These are phyloP conservation scores for Trichoderma virens DNA, from an alignment of 495 filamentous ascomycete species.

Conservation along the genomic window DNA sequence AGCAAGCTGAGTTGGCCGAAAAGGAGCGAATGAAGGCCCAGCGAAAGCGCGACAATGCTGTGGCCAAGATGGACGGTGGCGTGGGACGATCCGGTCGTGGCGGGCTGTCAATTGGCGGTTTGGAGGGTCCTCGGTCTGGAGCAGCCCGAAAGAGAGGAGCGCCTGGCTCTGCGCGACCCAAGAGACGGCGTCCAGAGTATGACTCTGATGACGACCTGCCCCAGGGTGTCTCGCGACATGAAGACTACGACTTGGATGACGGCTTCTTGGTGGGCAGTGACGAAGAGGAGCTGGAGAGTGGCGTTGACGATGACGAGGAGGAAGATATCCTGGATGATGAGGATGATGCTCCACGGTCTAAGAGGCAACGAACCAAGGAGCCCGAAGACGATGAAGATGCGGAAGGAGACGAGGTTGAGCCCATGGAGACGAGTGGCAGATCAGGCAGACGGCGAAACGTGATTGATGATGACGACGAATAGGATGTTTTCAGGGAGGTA, in stretches of 20 bases:
- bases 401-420: slow-evolving; percentile 35
- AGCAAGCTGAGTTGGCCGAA: slow-evolving; percentile 65
- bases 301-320: slow-evolving; percentile 55
- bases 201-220: slow-evolving; percentile 60
- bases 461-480: slow-evolving; percentile 44
- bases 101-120: slow-evolving; percentile 59
- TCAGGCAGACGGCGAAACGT: slow-evolving; percentile 34
- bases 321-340: slow-evolving; percentile 37
- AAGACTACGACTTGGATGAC: slow-evolving; percentile 80
- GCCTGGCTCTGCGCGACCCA: slow-evolving; percentile 31
- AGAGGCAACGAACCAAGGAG: slow-evolving; percentile 42
- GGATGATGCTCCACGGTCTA: slow-evolving; percentile 38
- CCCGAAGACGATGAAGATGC: slow-evolving; percentile 35
- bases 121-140: slow-evolving; percentile 53
- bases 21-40: slow-evolving; percentile 61
- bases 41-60: slow-evolving; percentile 58
- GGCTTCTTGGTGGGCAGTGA: slow-evolving; percentile 71
- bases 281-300: slow-evolving; percentile 54
- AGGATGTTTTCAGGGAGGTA: neutral
- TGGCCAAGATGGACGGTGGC: slow-evolving; percentile 53
- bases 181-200: slow-evolving; percentile 42
- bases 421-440: slow-evolving; percentile 28
- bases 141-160: slow-evolving; percentile 37
- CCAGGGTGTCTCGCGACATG: slow-evolving; percentile 54
- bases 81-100: slow-evolving; percentile 40